Conservation (phyloP, 1,284 basidiomycete species). For the Heterobasidion occidentale region DNA sequence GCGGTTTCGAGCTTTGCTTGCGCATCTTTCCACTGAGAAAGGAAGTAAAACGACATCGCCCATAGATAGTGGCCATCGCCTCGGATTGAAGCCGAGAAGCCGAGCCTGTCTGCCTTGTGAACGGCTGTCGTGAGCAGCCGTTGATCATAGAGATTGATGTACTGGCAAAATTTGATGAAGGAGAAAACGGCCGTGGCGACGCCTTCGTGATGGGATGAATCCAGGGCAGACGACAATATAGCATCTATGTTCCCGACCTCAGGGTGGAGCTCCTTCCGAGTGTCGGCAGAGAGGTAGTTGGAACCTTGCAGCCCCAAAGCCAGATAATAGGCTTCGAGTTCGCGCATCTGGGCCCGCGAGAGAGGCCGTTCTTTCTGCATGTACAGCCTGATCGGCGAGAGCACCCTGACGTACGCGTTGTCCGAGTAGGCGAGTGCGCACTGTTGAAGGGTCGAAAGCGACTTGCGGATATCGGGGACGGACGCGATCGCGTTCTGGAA, state of each 20-base stretch:
- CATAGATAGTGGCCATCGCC: too few relatives aligned
- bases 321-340: constrained; percentile 2
- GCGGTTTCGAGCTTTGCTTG: too few relatives aligned
- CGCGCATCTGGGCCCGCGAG: neutral
- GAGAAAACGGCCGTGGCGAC: neutral
- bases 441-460: neutral
- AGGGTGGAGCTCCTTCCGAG: neutral
- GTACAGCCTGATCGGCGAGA: constrained; percentile 3
- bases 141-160: neutral
- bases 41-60: too few relatives aligned
- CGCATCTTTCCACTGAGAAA: too few relatives aligned
- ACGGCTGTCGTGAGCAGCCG: too few relatives aligned
- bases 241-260: constrained; percentile 2
- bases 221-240: neutral
- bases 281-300: neutral
- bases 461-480: neutral
- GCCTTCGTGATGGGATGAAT: neutral
- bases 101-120: too few relatives aligned
- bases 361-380: neutral
- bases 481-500: neutral
- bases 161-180: neutral
- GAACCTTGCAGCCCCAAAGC: neutral
- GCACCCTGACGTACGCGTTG: neutral
- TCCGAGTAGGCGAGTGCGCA: constrained; percentile 1
- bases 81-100: too few relatives aligned